Conservation (phyloP, 1,139 yeast genomes). For the Saccharomycopsis hybrid region DNA sequence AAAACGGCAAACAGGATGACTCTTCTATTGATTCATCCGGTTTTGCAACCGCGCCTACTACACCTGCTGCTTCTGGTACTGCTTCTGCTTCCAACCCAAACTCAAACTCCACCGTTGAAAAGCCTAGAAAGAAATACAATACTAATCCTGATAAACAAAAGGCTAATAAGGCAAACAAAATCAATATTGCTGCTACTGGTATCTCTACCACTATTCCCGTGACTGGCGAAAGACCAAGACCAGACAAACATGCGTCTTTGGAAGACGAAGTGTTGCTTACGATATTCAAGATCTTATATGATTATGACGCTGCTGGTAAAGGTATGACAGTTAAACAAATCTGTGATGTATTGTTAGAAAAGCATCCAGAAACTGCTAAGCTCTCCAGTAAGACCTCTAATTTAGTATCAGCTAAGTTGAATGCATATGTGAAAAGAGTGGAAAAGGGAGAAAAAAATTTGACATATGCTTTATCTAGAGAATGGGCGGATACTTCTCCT, state of each 20-base stretch:
- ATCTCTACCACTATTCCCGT: conserved; percentile 75
- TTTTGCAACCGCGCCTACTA: too few species aligned
- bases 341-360: conserved; percentile 64
- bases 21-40: too few species aligned
- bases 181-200: conserved; percentile 54
- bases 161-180: conserved; percentile 27
- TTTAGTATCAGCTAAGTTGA: conserved; percentile 71
- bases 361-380: conserved; percentile 78
- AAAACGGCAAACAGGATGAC: too few species aligned
- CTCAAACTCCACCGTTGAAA: neutral
- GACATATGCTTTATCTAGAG: conserved; percentile 69
- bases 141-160: conserved; percentile 20
- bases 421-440: conserved; percentile 77
- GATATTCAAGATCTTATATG: conserved; percentile 63
- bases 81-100: too few species aligned
- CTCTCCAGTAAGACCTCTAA: conserved; percentile 76
- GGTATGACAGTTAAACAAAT: conserved; percentile 86
- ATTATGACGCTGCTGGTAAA: conserved; percentile 54
- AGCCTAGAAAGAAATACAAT: conserved; percentile 19
- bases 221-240: conserved; percentile 73
- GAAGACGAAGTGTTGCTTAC: conserved; percentile 74
- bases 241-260: conserved; percentile 54
- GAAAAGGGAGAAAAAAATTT: conserved; percentile 70
- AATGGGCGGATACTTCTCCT: conserved; percentile 86
- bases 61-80: too few species aligned